Base-by-base conservation (phyloP, 108 stramenopile species). In the Nitzschia sp. region DNA sequence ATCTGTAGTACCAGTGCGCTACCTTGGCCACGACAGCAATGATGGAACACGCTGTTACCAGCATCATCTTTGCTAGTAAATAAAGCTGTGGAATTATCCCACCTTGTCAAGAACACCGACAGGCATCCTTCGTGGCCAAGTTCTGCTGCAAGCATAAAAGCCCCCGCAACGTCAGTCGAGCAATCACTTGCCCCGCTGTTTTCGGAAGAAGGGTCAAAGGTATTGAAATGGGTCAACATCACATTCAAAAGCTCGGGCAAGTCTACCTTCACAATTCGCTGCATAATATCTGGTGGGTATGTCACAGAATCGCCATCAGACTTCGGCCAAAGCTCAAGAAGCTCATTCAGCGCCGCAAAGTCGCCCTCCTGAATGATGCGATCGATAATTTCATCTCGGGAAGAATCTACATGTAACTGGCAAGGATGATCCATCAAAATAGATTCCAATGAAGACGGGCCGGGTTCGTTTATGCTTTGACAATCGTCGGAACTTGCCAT, bases 81-180 rank as follows among this genome's bases (percentile, higher is more conserved):
- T 25, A 53, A 13, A 6, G 38, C 45, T 0, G 45, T 52, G 9
- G 57, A 13, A 15, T 45, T 36, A n/a, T 66, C 73, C 31, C 58
- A 50, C 11, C 50, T 47, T 30, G 58, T 59, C 47, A 90, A 53
- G n/a, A 90, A 47, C n/a, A 80, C 35, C 34, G 83, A 38, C 11
- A 82, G 52, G 48, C 86, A 88, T 29, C 66, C 74, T 53, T 69
- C 69, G 47, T 78, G 72, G 16, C 85, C 80, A 1, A 85, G 71
- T 45, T 73, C 64, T 17, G 79, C 84, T 1, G 89, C 85, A 0
- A 87, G 74, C 70, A 85, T 71, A 11, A 87, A 76, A 28, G 86
- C 68, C 58, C 19, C 29, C 22, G 29, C 63, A 44, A 61, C 1
- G 0, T 61, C 60, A 23, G 17, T 9, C 23, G 60, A 9, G 17